phyloP scores from a whole-genome alignment of 139 green algal species.

The Nannochloris sp. region DNA sequence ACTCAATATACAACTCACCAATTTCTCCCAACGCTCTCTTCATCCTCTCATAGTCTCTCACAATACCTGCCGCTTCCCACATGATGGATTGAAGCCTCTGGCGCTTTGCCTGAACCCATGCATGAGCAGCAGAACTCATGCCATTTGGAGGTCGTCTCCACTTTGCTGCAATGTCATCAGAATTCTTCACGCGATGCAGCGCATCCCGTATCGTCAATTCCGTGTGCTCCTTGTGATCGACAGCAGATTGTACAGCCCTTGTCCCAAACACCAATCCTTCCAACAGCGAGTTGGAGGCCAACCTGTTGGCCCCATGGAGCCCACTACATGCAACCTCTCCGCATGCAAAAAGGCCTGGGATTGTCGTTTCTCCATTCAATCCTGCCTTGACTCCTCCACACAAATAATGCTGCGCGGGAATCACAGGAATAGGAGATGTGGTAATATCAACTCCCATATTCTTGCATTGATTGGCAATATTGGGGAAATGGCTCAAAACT shows the following conservation, averaged over 20 bases:
- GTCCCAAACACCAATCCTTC: conserved; percentile 93
- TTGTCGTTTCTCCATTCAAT: conserved; percentile 73
- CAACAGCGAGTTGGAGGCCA: conserved; percentile 93
- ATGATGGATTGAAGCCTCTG: conserved; percentile 64
- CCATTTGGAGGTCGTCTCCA: conserved; percentile 6
- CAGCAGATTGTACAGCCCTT: conserved; percentile 63
- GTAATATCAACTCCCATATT: conserved; percentile 87
- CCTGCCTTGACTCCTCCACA: conserved; percentile 90
- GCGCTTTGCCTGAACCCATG: conserved; percentile 43
- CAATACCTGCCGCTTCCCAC: conserved; percentile 85
- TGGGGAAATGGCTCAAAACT: conserved; percentile 87
- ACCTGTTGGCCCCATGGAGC: conserved; percentile 93
- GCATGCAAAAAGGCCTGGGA: conserved; percentile 84
- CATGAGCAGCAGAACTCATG: conserved; percentile 9
- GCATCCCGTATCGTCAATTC: conserved; percentile 9
- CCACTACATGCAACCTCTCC: conserved; percentile 89
- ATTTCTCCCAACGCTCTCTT: conserved; percentile 35
- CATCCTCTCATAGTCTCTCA: conserved; percentile 60
- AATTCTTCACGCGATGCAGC: conserved; percentile 18
- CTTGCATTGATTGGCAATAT: conserved; percentile 69
- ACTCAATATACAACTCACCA: conserved; percentile 47
- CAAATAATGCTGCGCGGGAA: conserved; percentile 94
- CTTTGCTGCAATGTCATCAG: conserved; percentile 9
- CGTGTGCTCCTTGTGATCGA: conserved; percentile 54
- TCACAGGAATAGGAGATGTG: conserved; percentile 82